Evolutionary conservation across 129 eudicot genomes (phyloP), one percentile per base, ranked within the genome.

Genomic region (Artemisia tridentata): DNA sequence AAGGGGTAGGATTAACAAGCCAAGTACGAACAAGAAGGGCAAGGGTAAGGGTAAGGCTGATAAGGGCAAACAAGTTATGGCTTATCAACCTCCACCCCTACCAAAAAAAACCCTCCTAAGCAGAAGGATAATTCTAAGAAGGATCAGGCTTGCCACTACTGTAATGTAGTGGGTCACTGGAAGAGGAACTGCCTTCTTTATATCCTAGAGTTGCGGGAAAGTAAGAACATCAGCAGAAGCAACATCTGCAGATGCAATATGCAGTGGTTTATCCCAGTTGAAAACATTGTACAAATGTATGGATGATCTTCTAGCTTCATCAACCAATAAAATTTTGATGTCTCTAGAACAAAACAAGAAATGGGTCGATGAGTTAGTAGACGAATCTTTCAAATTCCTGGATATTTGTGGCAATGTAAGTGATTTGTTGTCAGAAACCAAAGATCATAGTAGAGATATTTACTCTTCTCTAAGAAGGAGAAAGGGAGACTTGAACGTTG

Each of bases 391-490:
- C 9, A 61, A 21, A 41, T 62, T 86, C 23, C 75, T 81, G 45
- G 88, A 83, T 63, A 20, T 73, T 14, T 75, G 88, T 69, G 63
- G 76, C 57, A 21, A 69, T 11, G 67, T 75, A 7, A 52, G 75
- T 5, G 86, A 86, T 23, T 63, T 86, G 65, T 6, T 86, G 61
- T 41, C 73, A 23, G 50, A 62, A 63, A 59, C 78, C 60, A 88
- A 72, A 68, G 80, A 82, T 70, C 82, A 76, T 13, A 79, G 75
- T 3, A 81, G 72, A 63, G 82, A 79, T 49, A 81, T 86, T 49
- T 81, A 77, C 50, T 86, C 84, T 25, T 80, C 86, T 10, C 17
- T 86, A 16, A 61, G 86, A 23, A 70, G 91, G 48, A 84, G 79
- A 76, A 84, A 80, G 6, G 71, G 61, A 19, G 72, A 69, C 55